Percentiles rank a stretch among this genome's conserved stretches.
These are phyloP conservation scores for Teunomyces panamensis DNA, from an alignment of 805 yeast species.

Conservation along the genomic window DNA sequence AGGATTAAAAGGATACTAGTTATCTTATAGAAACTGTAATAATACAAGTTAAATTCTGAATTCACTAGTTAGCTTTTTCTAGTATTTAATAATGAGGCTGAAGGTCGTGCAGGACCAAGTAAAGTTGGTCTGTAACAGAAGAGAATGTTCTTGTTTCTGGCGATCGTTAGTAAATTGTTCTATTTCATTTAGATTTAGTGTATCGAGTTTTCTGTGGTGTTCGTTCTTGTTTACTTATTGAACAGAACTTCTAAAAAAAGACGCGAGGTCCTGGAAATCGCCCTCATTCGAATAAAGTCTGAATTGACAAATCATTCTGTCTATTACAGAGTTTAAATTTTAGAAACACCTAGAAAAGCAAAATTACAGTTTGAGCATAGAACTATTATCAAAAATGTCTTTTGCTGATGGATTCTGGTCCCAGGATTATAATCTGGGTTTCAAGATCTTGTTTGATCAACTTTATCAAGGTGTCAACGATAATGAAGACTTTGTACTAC, in stretches of 20 bases:
- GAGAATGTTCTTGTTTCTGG: neutral
- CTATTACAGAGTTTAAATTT: neutral
- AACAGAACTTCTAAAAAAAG: neutral
- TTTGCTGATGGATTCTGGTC: slow-evolving; percentile 82
- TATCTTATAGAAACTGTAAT: neutral
- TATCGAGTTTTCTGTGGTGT: neutral
- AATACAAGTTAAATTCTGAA: too few relatives aligned
- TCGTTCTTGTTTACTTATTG: neutral
- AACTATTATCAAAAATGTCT: slow-evolving; percentile 32
- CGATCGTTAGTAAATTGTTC: neutral
- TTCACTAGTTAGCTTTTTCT: too few relatives aligned
- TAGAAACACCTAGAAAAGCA: neutral
- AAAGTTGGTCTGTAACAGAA: neutral
- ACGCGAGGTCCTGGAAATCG: neutral
- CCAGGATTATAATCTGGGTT: slow-evolving; percentile 56
- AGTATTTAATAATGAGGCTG: neutral
- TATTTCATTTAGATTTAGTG: neutral
- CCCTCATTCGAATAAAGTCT: neutral
- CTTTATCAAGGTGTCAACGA: slow-evolving; percentile 64
- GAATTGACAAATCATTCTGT: neutral
- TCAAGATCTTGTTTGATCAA: slow-evolving; percentile 48
- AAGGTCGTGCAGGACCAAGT: slow-evolving; percentile 2
- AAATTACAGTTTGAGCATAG: too few relatives aligned
- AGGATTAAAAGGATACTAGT: neutral
- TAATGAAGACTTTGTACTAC: slow-evolving; percentile 62